Percentiles rank a stretch among this genome's conserved stretches.
Evolutionary conservation across 768 basidiomycete genomes (phyloP).

Genomic region (Termitomyces sp.): DNA sequence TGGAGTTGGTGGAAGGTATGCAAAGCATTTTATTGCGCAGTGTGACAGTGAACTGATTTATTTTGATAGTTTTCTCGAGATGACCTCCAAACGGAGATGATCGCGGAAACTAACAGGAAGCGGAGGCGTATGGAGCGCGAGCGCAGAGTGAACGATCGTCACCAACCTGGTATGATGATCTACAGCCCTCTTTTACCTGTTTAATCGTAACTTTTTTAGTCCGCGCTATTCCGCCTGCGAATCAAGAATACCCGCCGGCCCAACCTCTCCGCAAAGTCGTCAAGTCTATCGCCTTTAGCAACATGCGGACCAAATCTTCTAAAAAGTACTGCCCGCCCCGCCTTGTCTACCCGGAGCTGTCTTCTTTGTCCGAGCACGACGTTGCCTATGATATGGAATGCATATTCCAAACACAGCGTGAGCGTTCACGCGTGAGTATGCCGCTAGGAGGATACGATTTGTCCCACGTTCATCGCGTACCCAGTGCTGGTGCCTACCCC

Average conservation of each 20-base stretch:
- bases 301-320: slow-evolving; percentile 21
- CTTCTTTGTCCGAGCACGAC: slow-evolving; percentile 44
- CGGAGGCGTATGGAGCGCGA: slow-evolving; percentile 83
- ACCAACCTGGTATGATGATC: slow-evolving; percentile 57
- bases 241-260: slow-evolving; percentile 48
- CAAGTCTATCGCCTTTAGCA: slow-evolving; percentile 52
- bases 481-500: slow-evolving; percentile 9
- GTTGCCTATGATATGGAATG: slow-evolving; percentile 53
- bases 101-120: slow-evolving; percentile 87
- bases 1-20: slow-evolving; percentile 92
- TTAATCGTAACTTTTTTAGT: slow-evolving; percentile 30
- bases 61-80: slow-evolving; percentile 63
- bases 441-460: slow-evolving; percentile 18
- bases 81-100: slow-evolving; percentile 81
- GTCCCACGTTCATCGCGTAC: slow-evolving; percentile 12
- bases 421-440: slow-evolving; percentile 16
- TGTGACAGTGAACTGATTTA: slow-evolving; percentile 6
- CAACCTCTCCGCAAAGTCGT: slow-evolving; percentile 68
- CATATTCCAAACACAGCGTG: slow-evolving; percentile 42
- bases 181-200: not conserved
- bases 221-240: slow-evolving; percentile 58
- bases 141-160: slow-evolving; percentile 72
- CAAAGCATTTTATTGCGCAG: slow-evolving; percentile 13
- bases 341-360: slow-evolving; percentile 43
- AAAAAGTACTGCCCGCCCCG: slow-evolving; percentile 24